Evolutionary conservation across 495 filamentous ascomycete species (phyloP).

Genomic region (Pseudoneurospora amorphoporcata): DNA sequence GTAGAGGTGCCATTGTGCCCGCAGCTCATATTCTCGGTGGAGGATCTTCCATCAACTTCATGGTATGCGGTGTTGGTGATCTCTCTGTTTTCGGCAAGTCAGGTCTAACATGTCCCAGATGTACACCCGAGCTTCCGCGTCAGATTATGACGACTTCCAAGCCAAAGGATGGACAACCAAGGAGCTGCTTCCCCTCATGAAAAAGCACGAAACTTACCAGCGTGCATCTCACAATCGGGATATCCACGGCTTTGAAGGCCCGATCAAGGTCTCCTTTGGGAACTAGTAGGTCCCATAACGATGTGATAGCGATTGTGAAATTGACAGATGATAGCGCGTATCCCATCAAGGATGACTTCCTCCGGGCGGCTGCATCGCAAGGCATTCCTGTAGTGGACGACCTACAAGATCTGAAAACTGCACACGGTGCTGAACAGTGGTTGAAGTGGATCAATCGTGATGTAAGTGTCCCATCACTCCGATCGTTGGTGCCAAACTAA

Average conservation of each 20-base stretch:
- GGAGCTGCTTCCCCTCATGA: conserved; percentile 71
- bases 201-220: conserved; percentile 78
- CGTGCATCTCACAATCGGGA: conserved; percentile 65
- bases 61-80: conserved; percentile 33
- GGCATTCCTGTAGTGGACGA: conserved; percentile 65
- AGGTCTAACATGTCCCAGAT: conserved; percentile 40
- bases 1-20: conserved; percentile 64
- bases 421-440: conserved; percentile 48
- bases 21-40: conserved; percentile 71
- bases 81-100: neutral
- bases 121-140: conserved; percentile 75
- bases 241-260: conserved; percentile 67
- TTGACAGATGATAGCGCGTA: conserved; percentile 33
- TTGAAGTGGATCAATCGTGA: conserved; percentile 65
- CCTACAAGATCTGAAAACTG: conserved; percentile 56
- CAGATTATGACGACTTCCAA: conserved; percentile 78
- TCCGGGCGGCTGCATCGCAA: conserved; percentile 67
- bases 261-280: conserved; percentile 79
- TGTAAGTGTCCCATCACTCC: conserved; percentile 25
- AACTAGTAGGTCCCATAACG: conserved; percentile 39
- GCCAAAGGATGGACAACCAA: conserved; percentile 73
- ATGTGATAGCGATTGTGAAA: neutral
- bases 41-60: conserved; percentile 74
- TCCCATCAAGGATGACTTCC: conserved; percentile 67
- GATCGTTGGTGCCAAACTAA: neutral